phyloP scores from a whole-genome alignment of 2,329 filamentous ascomycete genomes.

The Epicoccum sorghinum region DNA sequence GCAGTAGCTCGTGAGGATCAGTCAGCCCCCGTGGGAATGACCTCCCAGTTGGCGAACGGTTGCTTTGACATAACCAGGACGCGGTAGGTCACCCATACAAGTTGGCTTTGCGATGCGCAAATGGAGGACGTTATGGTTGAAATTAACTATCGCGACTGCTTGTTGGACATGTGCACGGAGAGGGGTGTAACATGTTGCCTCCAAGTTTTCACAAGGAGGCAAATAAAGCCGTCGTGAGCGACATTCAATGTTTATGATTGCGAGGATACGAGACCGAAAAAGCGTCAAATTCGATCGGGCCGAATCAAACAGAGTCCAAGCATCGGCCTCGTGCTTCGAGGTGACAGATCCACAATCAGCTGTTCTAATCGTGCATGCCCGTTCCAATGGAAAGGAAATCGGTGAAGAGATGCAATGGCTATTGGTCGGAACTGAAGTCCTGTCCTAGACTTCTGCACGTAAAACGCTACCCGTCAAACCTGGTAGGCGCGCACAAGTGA shows the following conservation, averaged over 20 bases:
- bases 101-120: conserved; percentile 18
- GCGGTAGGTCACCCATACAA: conserved; percentile 32
- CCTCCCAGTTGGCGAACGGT: not conserved
- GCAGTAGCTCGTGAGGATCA: conserved; percentile 5
- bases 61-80: conserved; percentile 15
- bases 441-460: not conserved
- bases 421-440: not conserved
- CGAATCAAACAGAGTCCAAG: not conserved
- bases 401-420: conserved; percentile 2
- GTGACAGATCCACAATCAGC: not conserved
- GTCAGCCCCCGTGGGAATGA: not conserved
- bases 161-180: too few relatives aligned
- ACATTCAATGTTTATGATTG: too few relatives aligned
- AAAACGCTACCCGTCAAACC: not conserved
- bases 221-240: too few relatives aligned
- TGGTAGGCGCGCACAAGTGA: not conserved
- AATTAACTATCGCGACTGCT: too few relatives aligned
- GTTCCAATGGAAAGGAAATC: conserved; percentile 1
- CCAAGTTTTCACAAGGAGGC: too few relatives aligned
- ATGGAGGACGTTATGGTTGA: not conserved
- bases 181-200: too few relatives aligned
- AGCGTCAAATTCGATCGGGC: not conserved
- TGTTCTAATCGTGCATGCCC: not conserved
- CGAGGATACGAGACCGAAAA: not conserved
- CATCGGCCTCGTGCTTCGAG: not conserved